phyloP scores from a whole-genome alignment of 257 asterid species.

The Przewalskia tangutica region DNA sequence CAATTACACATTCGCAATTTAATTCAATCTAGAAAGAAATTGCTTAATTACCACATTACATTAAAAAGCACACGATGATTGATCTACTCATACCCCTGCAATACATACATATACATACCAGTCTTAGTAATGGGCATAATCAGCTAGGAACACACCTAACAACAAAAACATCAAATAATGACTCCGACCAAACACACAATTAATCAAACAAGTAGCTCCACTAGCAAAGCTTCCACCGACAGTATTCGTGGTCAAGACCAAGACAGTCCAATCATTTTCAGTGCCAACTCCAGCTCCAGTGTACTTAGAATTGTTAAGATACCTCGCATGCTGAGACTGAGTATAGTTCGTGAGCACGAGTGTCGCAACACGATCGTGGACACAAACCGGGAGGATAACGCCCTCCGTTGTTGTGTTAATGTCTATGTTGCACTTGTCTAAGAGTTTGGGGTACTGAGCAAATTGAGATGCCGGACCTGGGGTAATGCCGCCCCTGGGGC shows the following conservation, averaged over 20 bases:
- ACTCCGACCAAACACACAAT: not conserved
- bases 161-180: not conserved
- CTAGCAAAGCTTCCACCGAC: slow-evolving; percentile 51
- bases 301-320: slow-evolving; percentile 40
- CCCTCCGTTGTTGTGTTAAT: slow-evolving; percentile 51
- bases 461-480: slow-evolving; percentile 24
- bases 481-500: slow-evolving; percentile 16
- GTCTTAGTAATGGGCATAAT: not conserved
- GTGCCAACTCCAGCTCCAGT: slow-evolving; percentile 60
- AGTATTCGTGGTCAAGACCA: slow-evolving; percentile 53
- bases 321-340: slow-evolving; percentile 33
- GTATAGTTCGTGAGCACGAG: slow-evolving; percentile 77
- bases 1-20: not conserved
- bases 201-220: slow-evolving; percentile 3
- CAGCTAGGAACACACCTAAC: slow-evolving; percentile 7
- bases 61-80: not conserved
- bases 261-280: slow-evolving; percentile 70
- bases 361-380: slow-evolving; percentile 42
- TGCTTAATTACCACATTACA: not conserved
- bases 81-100: not conserved
- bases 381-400: slow-evolving; percentile 66
- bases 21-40: not conserved
- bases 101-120: not conserved
- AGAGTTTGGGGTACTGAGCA: slow-evolving; percentile 28
- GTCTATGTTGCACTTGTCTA: slow-evolving; percentile 49